A percentile compares a stretch with the other conserved stretches of the same genome.
Evolutionary conservation across 106 monocot genomes (phyloP).

Genomic region (Acanthochlamys bracteata): DNA sequence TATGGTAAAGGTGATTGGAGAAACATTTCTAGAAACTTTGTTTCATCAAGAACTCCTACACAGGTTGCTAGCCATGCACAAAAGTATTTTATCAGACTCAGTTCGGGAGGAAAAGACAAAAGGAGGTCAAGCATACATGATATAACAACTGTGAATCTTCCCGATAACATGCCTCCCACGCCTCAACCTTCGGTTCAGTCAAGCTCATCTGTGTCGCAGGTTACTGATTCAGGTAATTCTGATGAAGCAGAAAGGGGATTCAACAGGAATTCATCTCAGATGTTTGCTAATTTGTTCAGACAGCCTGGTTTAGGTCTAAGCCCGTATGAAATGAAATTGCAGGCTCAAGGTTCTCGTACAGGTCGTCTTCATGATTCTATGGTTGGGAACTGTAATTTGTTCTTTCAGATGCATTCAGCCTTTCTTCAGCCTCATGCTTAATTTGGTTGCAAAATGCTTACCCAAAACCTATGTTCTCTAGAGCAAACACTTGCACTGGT

Average conservation of each 20-base stretch:
- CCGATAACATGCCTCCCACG: slow-evolving; percentile 2
- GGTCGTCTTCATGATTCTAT: slow-evolving; percentile 1
- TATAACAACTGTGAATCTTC: slow-evolving; percentile 23
- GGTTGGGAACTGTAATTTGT: neutral
- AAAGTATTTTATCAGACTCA: slow-evolving; percentile 30
- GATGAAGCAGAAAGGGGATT: neutral
- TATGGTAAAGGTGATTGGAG: slow-evolving; percentile 44
- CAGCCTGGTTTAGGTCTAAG: neutral
- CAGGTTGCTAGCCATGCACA: slow-evolving; percentile 33
- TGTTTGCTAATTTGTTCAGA: neutral
- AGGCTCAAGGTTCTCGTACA: slow-evolving; percentile 5
- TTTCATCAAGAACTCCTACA: slow-evolving; percentile 22
- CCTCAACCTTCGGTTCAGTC: neutral
- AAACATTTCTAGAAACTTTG: slow-evolving; percentile 31
- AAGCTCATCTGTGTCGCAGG: neutral
- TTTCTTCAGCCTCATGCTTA: neutral
- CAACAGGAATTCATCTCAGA: neutral
- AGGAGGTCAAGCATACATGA: slow-evolving; percentile 45
- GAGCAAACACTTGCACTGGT: neutral
- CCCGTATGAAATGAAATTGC: slow-evolving; percentile 4
- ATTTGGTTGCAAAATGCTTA: neutral
- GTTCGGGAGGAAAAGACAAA: slow-evolving; percentile 28
- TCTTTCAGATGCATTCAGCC: slow-evolving; percentile 8
- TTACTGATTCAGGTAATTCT: neutral
- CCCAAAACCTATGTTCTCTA: neutral